phyloP scores from a whole-genome alignment of 106 monocot species.

The Iris macrosiphon region DNA sequence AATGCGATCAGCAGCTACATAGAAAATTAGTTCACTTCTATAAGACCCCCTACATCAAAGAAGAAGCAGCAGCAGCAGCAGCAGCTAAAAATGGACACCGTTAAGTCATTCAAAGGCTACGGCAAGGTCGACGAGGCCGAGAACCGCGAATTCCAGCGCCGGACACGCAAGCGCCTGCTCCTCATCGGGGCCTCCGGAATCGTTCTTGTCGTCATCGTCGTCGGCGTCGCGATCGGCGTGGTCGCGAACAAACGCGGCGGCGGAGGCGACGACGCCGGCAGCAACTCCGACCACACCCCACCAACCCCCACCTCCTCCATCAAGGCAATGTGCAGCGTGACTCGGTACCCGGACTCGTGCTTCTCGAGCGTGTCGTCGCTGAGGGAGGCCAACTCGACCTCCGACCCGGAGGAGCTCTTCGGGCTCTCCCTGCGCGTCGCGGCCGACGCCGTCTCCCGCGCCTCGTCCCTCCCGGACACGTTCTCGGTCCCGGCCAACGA shows the following conservation, averaged over 20 bases:
- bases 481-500: constrained; percentile 15
- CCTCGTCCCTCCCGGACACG: constrained; percentile 15
- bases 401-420: constrained; percentile 54
- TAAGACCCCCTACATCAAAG: too few species aligned
- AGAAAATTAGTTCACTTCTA: too few species aligned
- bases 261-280: neutral
- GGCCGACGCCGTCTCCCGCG: constrained; percentile 20
- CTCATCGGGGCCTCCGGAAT: constrained; percentile 26
- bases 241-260: constrained; percentile 11
- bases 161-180: constrained; percentile 27
- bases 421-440: constrained; percentile 46
- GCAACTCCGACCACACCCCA: neutral
- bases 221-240: constrained; percentile 18
- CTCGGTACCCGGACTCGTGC: constrained; percentile 48
- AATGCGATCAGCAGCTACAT: too few species aligned
- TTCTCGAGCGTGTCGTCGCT: constrained; percentile 46
- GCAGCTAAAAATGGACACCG: constrained; percentile 17
- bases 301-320: constrained; percentile 25
- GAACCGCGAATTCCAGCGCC: constrained; percentile 31
- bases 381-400: constrained; percentile 18
- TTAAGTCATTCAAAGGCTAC: constrained; percentile 46
- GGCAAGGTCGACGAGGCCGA: constrained; percentile 35
- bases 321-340: constrained; percentile 53
- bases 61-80: too few species aligned
- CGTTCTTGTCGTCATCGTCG: constrained; percentile 37